These are phyloP conservation scores for Saprolegnia diclina DNA, from an alignment of 352 stramenopile species.

Conservation along the genomic window DNA sequence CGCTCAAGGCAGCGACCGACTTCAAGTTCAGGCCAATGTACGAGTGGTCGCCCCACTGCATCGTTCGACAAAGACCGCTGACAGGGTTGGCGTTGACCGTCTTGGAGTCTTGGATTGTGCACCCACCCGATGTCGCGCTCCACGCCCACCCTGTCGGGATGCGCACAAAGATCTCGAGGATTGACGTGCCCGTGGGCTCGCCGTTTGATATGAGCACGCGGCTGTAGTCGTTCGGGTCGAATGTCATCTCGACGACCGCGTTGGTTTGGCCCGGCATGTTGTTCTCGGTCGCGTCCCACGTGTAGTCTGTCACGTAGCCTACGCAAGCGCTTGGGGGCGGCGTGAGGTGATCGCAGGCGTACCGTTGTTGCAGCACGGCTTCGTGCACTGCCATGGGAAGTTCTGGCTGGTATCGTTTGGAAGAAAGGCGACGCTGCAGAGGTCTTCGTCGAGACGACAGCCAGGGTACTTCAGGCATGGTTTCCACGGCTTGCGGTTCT, in stretches of 20 bases:
- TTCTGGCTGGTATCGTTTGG: background rate
- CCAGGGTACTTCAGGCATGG: slow-evolving; percentile 74
- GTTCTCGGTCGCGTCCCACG: slow-evolving; percentile 52
- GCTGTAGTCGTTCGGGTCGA: slow-evolving; percentile 65
- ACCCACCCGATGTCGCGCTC: background rate
- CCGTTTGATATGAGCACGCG: slow-evolving; percentile 66
- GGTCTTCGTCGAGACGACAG: slow-evolving; percentile 31
- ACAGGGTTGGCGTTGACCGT: background rate
- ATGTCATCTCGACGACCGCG: slow-evolving; percentile 61
- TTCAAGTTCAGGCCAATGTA: slow-evolving; percentile 46
- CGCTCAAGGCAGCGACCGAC: background rate
- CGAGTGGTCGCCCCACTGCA: slow-evolving; percentile 27
- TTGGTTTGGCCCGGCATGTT: slow-evolving; percentile 66
- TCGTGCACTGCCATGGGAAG: slow-evolving; percentile 51
- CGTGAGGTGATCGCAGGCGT: background rate
- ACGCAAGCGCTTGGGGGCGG: background rate
- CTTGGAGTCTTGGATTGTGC: background rate
- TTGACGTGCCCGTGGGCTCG: slow-evolving; percentile 43
- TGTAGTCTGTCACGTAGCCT: slow-evolving; percentile 58
- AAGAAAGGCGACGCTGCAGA: background rate
- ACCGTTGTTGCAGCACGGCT: slow-evolving; percentile 47
- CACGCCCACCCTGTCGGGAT: slow-evolving; percentile 10
- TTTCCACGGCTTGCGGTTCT: slow-evolving; percentile 73
- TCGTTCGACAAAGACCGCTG: background rate
- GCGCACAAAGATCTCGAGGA: slow-evolving; percentile 33